These are phyloP conservation scores for Streptanthus diversifolius DNA, from an alignment of 345 rosid species.

Conservation along the genomic window DNA sequence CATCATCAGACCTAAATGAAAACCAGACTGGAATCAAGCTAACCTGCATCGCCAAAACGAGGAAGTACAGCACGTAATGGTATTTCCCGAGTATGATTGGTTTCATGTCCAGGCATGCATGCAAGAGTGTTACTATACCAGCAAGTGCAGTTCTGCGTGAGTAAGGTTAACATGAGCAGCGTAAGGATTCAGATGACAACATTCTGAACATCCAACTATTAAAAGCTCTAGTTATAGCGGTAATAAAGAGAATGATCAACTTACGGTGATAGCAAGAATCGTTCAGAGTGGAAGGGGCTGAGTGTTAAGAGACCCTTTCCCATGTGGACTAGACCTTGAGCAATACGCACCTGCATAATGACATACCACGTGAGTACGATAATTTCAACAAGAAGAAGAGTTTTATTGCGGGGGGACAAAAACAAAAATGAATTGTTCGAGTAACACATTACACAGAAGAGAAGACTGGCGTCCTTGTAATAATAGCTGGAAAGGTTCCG, in stretches of 20 bases:
- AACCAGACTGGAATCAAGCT: background rate
- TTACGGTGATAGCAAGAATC: slow-evolving; percentile 85
- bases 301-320: slow-evolving; percentile 93
- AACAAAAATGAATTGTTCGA: background rate
- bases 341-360: slow-evolving; percentile 76
- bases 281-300: slow-evolving; percentile 91
- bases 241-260: slow-evolving; percentile 26
- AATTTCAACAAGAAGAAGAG: background rate
- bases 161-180: background rate
- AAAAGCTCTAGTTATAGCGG: background rate
- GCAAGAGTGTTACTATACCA: slow-evolving; percentile 72
- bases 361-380: slow-evolving; percentile 3
- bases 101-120: slow-evolving; percentile 91
- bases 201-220: background rate
- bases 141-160: slow-evolving; percentile 77
- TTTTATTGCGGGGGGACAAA: background rate
- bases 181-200: background rate
- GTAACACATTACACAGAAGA: slow-evolving; percentile 71
- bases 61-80: slow-evolving; percentile 86
- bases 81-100: slow-evolving; percentile 77
- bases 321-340: slow-evolving; percentile 92
- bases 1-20: background rate
- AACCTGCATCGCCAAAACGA: slow-evolving; percentile 95
- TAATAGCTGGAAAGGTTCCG: slow-evolving; percentile 95
- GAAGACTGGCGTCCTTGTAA: slow-evolving; percentile 83